Evolutionary conservation across 2,329 filamentous ascomycete species (phyloP), one percentile per base, ranked within the genome.

Genomic region (Teratosphaeria nubilosa): DNA sequence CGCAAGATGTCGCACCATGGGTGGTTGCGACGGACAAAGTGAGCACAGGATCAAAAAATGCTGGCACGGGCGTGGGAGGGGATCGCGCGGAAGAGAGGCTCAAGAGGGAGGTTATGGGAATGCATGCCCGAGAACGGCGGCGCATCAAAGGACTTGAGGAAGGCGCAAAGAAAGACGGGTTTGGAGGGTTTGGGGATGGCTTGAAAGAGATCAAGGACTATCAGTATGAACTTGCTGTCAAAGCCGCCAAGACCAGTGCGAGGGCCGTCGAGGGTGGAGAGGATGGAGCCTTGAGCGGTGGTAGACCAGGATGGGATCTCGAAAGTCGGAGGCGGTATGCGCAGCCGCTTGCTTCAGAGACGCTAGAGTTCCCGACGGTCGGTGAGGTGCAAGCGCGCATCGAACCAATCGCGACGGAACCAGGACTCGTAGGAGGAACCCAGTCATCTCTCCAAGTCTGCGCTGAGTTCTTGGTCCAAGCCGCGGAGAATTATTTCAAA

Each of bases 1-100:
- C 82, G 59, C 63, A 66, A 32, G 82, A 82, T 51, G 80, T 85
- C 59, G 84, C 84, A 60, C 80, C 77, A 65, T 86, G 82, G 82
- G 84, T 86, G 53, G 80, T 81, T 45, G 82, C 82, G 34, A 84
- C 82, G 62, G 92, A 94, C 61, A 96, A 92, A 20, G 85, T 84
- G 54, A 85, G 75, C 48, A 80, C 84, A 55, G 91, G 88, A 16
- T 87, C 89, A 4, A 83, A 86, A 65, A 65, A 61, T 55, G 65
- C 66, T 16, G 55, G 57, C n/a, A 78, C 78, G 14, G 74, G 77
- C 34, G 69, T 70, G 34, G 78, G 79, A 22, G 82, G 81, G 53
- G 83, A 86, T 74, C 81, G 80, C 57, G 79, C 79, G 50, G 83
- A 86, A 68, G 83, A 85, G 69, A 72, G 83, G 62, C 71, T 86